Evolutionary conservation across 371 early-diverging fungal genomes (phyloP), one percentile per base, ranked within the genome.

Genomic region (Mucor irregularis): DNA sequence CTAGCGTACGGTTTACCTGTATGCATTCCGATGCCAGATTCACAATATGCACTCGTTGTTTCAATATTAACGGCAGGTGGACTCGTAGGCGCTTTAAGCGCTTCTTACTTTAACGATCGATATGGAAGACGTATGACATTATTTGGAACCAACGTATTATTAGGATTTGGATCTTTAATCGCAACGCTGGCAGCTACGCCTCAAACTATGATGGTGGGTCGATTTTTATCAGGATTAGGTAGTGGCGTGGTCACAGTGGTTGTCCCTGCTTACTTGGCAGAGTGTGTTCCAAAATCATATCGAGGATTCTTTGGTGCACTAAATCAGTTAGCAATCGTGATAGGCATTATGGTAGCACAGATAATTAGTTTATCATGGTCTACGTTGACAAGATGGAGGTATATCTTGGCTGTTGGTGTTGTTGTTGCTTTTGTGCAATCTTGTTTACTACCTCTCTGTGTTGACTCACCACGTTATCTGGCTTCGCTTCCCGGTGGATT

Each of bases 161-260:
- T 87, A 47, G 57, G 82, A 0, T 3, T 83, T 0, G 91, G 95
- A 0, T 82, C 90, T 1, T 30, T 89, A 5, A 55, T 84, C 7
- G 84, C 94, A 75, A 80, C 84, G 9, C 54, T 88, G 21, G 83
- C 90, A 11, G 54, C 64, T 24, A 71, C 68, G 9, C 66, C 80
- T 8, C 42, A 47, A 29, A 53, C 66, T 26, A 74, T 97, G 64
- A 68, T 84, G 26, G 21, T 79, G 10, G 98, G 95, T 3, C 82
- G 99, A 22, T 83, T 95, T 60, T 24, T 96, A 14, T 78, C 84
- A 42, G 99, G 99, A 8, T 28, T 97, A 22, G 97, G 90, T 5
- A 80, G 84, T 31, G 98, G 97, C 3, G 74, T 85, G 4, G 85
- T 87, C 2, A 88, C 92, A 5, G 93, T 91, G 24, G 85, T 90